These are phyloP conservation scores for Ophiostoma sp. DNA, from an alignment of 2,329 filamentous ascomycete genomes.

Conservation along the genomic window DNA sequence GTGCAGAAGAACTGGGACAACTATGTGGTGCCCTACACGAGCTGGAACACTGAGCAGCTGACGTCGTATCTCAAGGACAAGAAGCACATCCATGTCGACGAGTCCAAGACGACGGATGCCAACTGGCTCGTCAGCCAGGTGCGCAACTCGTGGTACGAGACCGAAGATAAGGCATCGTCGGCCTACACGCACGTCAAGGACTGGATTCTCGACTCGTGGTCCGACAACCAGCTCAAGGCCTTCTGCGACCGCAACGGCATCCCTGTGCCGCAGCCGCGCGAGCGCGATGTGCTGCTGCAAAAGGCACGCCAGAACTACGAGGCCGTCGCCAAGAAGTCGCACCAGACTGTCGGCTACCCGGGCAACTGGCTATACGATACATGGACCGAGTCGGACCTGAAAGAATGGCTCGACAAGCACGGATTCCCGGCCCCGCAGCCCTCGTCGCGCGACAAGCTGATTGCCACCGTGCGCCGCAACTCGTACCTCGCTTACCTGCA, in stretches of 20 bases:
- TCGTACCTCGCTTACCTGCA: slow-evolving; percentile 71
- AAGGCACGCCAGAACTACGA: slow-evolving; percentile 79
- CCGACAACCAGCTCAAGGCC: slow-evolving; percentile 85
- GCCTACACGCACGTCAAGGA: slow-evolving; percentile 70
- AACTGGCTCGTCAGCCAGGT: slow-evolving; percentile 64
- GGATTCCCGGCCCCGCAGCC: slow-evolving; percentile 84
- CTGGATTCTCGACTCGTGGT: slow-evolving; percentile 95
- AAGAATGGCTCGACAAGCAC: slow-evolving; percentile 85
- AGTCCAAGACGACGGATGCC: slow-evolving; percentile 46
- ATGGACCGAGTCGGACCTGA: slow-evolving; percentile 91
- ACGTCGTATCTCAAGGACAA: slow-evolving; percentile 62
- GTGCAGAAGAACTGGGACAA: slow-evolving; percentile 84
- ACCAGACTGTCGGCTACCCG: slow-evolving; percentile 78
- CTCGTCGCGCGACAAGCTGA: slow-evolving; percentile 75
- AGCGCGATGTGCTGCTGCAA: slow-evolving; percentile 73
- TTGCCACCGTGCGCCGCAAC: slow-evolving; percentile 86
- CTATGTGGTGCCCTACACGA: slow-evolving; percentile 67
- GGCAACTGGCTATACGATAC: slow-evolving; percentile 89
- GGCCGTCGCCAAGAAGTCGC: slow-evolving; percentile 62
- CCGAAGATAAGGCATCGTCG: slow-evolving; percentile 67
- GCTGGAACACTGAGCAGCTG: slow-evolving; percentile 68
- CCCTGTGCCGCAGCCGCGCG: slow-evolving; percentile 79
- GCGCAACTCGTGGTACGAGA: slow-evolving; percentile 70
- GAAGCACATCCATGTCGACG: slow-evolving; percentile 61
- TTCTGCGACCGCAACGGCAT: slow-evolving; percentile 88